Evolutionary conservation across 805 yeast genomes (phyloP).

Genomic region (Kockiozyma suomiensis): DNA sequence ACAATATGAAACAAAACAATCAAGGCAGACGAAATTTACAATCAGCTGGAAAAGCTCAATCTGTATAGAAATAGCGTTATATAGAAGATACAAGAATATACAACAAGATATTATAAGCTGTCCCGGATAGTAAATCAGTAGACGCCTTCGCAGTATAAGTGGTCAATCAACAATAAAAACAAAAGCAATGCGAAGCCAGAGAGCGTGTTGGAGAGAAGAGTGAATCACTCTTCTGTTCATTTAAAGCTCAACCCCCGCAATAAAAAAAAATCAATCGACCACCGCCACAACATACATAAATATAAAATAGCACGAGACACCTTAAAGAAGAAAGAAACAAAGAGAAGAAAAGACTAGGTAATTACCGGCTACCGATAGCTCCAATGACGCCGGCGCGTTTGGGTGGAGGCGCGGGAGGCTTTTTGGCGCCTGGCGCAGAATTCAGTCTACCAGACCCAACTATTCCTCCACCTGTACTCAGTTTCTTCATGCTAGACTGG

Average conservation of each 20-base stretch:
- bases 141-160: neutral
- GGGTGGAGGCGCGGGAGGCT: conserved; percentile 34
- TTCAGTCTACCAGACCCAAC: conserved; percentile 21
- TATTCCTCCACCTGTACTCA: conserved; percentile 11
- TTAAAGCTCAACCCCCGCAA: too few relatives aligned
- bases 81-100: neutral
- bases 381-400: conserved; percentile 31
- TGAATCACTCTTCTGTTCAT: neutral
- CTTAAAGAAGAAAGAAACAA: neutral
- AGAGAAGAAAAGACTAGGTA: neutral
- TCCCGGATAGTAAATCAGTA: neutral
- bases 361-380: conserved; percentile 24
- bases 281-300: neutral
- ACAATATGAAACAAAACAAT: neutral
- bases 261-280: neutral
- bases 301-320: neutral
- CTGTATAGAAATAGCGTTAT: neutral
- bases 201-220: too few relatives aligned
- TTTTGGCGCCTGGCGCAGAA: conserved; percentile 20
- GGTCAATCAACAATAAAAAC: neutral
- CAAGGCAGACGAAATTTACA: neutral
- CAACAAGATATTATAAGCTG: neutral
- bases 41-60: neutral
- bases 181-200: conserved; percentile 1
- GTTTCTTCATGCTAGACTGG: conserved; percentile 33